Evolutionary conservation across 2,329 filamentous ascomycete species (phyloP).

Genomic region (Botryosphaeria dothidea): DNA sequence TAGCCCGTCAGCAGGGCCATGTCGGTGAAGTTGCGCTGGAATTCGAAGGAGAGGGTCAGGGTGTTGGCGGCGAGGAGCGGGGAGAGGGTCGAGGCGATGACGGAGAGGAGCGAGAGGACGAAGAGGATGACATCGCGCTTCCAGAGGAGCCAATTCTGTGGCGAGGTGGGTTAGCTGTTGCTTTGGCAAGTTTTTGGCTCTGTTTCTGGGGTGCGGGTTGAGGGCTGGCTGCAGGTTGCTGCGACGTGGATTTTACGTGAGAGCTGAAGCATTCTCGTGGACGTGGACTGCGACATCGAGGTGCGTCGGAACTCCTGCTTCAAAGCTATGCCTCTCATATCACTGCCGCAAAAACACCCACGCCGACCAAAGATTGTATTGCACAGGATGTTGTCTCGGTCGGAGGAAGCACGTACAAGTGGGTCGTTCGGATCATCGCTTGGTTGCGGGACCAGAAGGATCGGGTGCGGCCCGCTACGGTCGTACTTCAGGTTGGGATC

Average conservation of each 20-base stretch:
- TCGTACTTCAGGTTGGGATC: slow-evolving; percentile 69
- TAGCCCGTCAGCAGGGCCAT: slow-evolving; percentile 85
- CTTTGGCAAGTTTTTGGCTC: neutral
- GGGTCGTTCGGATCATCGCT: slow-evolving; percentile 90
- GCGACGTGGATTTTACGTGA: too few relatives aligned
- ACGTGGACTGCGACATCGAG: too few relatives aligned
- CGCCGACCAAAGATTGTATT: too few relatives aligned
- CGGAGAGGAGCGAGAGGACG: slow-evolving; percentile 75
- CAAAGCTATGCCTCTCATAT: too few relatives aligned
- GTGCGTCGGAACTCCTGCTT: too few relatives aligned
- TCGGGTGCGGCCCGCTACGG: slow-evolving; percentile 57
- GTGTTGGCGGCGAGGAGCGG: slow-evolving; percentile 89
- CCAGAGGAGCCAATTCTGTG: slow-evolving; percentile 82
- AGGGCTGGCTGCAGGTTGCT: neutral
- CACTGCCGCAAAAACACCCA: too few relatives aligned
- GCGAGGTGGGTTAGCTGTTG: neutral
- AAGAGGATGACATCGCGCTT: slow-evolving; percentile 78
- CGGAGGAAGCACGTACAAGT: slow-evolving; percentile 53
- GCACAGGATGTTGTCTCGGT: neutral
- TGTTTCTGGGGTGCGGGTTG: neutral
- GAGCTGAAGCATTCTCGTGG: too few relatives aligned
- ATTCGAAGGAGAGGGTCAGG: slow-evolving; percentile 70
- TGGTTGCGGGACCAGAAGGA: slow-evolving; percentile 87
- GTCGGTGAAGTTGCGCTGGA: slow-evolving; percentile 66
- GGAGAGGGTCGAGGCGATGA: slow-evolving; percentile 81